Evolutionary conservation across 228 moss, liverwort and hornwort species (phyloP).

Genomic region (Sphagnum magellanicum): DNA sequence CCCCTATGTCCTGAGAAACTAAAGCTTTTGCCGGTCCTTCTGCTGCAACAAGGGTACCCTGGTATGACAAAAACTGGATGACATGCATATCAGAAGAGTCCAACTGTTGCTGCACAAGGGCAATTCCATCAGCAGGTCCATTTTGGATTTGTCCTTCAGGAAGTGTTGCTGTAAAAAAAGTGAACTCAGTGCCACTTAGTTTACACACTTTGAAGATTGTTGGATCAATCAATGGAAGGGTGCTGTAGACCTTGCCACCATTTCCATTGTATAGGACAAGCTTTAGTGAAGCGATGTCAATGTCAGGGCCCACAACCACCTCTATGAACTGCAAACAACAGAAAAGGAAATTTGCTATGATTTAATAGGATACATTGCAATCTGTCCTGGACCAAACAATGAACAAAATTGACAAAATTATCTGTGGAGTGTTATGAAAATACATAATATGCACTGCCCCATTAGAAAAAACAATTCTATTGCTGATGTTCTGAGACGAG

Average conservation of each 20-base stretch:
- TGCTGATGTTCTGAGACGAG: too few relatives aligned
- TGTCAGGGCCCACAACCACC: slow-evolving; percentile 20
- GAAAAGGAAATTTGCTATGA: not conserved
- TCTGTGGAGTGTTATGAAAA: too few relatives aligned
- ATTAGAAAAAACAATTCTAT: too few relatives aligned
- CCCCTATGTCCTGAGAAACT: slow-evolving; percentile 21
- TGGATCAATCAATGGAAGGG: slow-evolving; percentile 17
- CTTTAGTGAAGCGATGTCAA: slow-evolving; percentile 21
- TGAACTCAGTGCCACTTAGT: slow-evolving; percentile 11
- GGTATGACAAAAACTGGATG: slow-evolving; percentile 41
- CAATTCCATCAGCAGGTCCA: slow-evolving; percentile 41
- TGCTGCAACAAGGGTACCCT: slow-evolving; percentile 26
- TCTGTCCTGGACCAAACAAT: too few relatives aligned
- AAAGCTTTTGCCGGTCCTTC: slow-evolving; percentile 36
- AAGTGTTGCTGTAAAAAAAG: slow-evolving; percentile 24
- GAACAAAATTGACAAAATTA: too few relatives aligned
- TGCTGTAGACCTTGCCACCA: slow-evolving; percentile 20
- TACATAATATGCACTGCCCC: too few relatives aligned
- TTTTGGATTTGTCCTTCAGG: slow-evolving; percentile 31
- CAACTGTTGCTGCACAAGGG: slow-evolving; percentile 27
- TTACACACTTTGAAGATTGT: slow-evolving; percentile 19
- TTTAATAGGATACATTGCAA: too few relatives aligned
- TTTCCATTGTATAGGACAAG: slow-evolving; percentile 26
- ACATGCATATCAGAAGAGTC: slow-evolving; percentile 3
- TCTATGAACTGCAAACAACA: slow-evolving; percentile 41